Conservation (phyloP, 495 filamentous ascomycete species). For the Penicillium macrosclerotiorum region DNA sequence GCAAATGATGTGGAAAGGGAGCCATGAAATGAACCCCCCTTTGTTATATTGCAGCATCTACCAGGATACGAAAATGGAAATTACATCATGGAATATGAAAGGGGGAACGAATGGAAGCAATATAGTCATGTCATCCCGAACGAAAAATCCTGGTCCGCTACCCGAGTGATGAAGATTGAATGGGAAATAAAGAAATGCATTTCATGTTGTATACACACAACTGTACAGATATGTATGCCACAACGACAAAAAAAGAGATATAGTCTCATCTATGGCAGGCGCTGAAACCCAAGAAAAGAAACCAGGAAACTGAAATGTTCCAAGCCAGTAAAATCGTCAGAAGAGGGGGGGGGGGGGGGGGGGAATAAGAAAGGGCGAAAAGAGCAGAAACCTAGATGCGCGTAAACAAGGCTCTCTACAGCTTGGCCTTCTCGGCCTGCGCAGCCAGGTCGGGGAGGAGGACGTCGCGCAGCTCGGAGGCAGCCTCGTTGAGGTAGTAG, state of each 20-base stretch:
- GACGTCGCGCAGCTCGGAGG: constrained; percentile 83
- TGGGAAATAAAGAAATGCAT: not conserved
- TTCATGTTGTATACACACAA: constrained; percentile 8
- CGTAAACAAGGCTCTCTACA: constrained; percentile 51
- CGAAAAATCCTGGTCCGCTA: too few species aligned
- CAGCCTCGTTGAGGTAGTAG: constrained; percentile 91
- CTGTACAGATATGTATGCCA: constrained; percentile 5
- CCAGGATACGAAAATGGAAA: too few species aligned
- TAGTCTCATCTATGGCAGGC: constrained; percentile 16
- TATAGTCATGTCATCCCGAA: too few species aligned
- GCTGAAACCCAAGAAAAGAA: constrained; percentile 7
- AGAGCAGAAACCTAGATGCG: constrained; percentile 7
- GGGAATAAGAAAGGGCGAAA: too few species aligned
- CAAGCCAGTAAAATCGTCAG: not conserved
- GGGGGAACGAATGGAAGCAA: too few species aligned
- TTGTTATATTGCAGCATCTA: too few species aligned
- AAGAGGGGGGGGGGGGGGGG: not conserved
- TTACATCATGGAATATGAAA: too few species aligned
- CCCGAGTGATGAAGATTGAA: not conserved
- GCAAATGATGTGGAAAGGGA: too few species aligned
- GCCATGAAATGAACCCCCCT: too few species aligned
- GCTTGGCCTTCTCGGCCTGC: constrained; percentile 76
- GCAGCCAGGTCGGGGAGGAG: constrained; percentile 77
- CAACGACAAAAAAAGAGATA: constrained; percentile 2
- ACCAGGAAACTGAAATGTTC: not conserved